Evolutionary conservation across 176 grass and related monocot genomes (phyloP).

Genomic region (Microstegium vimineum): DNA sequence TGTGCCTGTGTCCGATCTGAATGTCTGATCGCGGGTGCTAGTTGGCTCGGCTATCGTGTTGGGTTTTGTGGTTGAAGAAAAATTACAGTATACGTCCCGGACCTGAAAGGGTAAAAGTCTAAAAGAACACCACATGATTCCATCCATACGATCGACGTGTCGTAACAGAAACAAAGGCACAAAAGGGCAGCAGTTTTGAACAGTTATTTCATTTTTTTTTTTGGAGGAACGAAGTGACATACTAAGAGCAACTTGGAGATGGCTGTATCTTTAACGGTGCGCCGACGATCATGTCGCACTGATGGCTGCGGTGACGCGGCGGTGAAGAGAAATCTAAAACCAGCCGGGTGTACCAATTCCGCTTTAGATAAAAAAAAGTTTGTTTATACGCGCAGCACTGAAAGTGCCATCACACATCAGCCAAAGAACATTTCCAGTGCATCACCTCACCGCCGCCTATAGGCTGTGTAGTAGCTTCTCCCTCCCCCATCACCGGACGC

Average conservation of each 20-base stretch:
- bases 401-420: background rate
- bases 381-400: background rate
- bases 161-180: background rate
- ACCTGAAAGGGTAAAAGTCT: no score
- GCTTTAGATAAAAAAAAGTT: background rate
- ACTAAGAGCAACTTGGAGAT: background rate
- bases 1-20: no score
- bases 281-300: background rate
- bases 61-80: background rate
- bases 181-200: background rate
- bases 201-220: background rate
- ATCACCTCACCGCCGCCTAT: no score
- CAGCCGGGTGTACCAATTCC: background rate
- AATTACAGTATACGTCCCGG: background rate
- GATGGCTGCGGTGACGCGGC: background rate
- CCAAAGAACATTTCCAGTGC: background rate
- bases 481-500: background rate
- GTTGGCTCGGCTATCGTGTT: no score
- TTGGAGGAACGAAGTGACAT: background rate
- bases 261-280: background rate
- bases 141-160: background rate
- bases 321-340: background rate
- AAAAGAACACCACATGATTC: no score
- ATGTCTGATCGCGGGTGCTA: no score
- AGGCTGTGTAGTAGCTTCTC: background rate